Base-by-base conservation (phyloP, 169 alveolate species). In the Plasmodium ovale region DNA sequence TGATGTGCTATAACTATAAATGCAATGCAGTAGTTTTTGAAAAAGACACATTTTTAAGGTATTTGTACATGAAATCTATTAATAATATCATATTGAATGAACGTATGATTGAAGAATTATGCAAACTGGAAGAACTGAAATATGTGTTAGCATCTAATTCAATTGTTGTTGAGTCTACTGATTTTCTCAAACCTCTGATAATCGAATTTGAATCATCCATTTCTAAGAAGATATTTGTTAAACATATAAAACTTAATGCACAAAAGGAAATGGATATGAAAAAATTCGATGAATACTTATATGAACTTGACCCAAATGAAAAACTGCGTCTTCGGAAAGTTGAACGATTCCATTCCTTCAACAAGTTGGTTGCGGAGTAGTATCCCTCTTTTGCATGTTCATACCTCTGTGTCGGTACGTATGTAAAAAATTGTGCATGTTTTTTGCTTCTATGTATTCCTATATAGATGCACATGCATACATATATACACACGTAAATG, bases 1-100 rank as follows among this genome's bases (percentile, higher is more conserved):
- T 53, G 27, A 58, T 74, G 88, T 74, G 88, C 12, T 74, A 74
- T 53, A 74, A 74, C 42, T 74, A 74, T 37, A 74, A 42, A 37
- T 59, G 88, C 35, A 62, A 74, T 44, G 88, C 88, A 33, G 69
- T 74, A 19, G 69, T 60, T 14, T 74, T 74, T 65, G 88, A 74
- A 74, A 74, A 74, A 47, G 88, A 42, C 10, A 60, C 68, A 7
- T 60, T 42, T 44, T 53, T 74, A 74, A 74, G 88, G 37, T 74
- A 74, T 53, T 25, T 74, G 9, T 74, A 59, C 23, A 58, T 74
- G 37, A 74, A 74, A 27, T 59, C 72, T 27, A 62, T 74, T 33
- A 74, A 53, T 53, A 74, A 74, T 60, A 59, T 74, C 12, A 74
- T 74, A 42, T 35, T 74, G 33, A 74, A 74, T 74, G 88, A 59